phyloP scores from a whole-genome alignment of 306 rosid species.

The Cyclanthera cordifolia region DNA sequence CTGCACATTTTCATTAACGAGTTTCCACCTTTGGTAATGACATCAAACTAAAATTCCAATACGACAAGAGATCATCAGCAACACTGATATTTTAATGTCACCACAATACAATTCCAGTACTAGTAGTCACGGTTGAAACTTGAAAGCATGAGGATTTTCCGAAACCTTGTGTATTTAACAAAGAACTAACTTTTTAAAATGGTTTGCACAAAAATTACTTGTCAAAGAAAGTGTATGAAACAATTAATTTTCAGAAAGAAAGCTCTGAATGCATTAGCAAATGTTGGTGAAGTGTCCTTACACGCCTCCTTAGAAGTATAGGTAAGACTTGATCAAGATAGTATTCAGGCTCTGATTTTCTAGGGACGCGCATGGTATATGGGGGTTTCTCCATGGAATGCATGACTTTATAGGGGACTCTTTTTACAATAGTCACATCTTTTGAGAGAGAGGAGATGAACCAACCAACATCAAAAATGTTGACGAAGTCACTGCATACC shows the following conservation, averaged over 20 bases:
- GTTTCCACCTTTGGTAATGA: slow-evolving; percentile 12
- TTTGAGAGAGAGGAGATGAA: slow-evolving; percentile 77
- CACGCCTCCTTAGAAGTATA: slow-evolving; percentile 77
- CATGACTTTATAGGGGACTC: slow-evolving; percentile 90
- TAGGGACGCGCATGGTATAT: slow-evolving; percentile 95
- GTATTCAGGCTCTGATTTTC: slow-evolving; percentile 94
- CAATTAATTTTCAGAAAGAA: background rate
- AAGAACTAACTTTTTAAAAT: background rate
- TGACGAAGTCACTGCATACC: slow-evolving; percentile 61
- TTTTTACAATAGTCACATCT: slow-evolving; percentile 70
- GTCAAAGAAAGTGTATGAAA: background rate
- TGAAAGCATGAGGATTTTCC: background rate
- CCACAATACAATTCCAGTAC: background rate
- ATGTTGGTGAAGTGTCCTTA: slow-evolving; percentile 21
- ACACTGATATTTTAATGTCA: background rate
- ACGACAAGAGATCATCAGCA: background rate
- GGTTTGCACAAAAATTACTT: background rate
- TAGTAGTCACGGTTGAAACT: background rate
- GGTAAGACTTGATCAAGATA: slow-evolving; percentile 96
- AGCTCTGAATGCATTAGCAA: background rate
- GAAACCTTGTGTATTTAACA: too few relatives aligned
- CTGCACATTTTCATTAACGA: slow-evolving; percentile 32
- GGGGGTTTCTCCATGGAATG: slow-evolving; percentile 97
- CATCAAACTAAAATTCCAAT: background rate
- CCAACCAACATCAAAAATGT: slow-evolving; percentile 78